Base-by-base conservation (phyloP, 2,329 filamentous ascomycete species). In the Stylonectria norvegica region DNA sequence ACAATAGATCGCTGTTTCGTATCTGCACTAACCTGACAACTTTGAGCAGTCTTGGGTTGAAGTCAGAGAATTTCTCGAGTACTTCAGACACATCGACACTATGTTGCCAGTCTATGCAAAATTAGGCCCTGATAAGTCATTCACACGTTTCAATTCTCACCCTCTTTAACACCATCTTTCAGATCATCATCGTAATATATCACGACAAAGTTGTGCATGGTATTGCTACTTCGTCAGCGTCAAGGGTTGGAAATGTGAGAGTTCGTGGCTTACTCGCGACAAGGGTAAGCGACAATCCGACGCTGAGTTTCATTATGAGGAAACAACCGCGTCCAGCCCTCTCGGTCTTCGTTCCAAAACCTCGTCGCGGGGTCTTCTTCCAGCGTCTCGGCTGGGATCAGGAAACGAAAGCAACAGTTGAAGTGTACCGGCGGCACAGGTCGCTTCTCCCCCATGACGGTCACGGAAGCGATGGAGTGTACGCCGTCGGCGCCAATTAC, bases 401-500 rank as follows among this genome's bases (percentile, higher is more conserved):
- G 49, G 41, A 68, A 68, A 0, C 64, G 61, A 32, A 61, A 67
- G 45, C 62, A 64, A 29, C 46, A 56, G 34, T 66, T 65, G 34
- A 57, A 57, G 15, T 58, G 40, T 2, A 49, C 36, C 7, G 59
- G 55, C 4, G 54, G 44, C 15, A 58, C 43, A 0, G 59, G 55
- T 4, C 47, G 47, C 15, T 48, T 39, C 23, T 40, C 36, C 17
- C 60, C 62, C 14, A 61, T 38, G 5, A 66, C 47, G 4, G 46
- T 43, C 38, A 61, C 52, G 5, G 54, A 45, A 10, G 55, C 64
- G 6, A 49, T 37, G 11, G 61, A 65, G 36, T 69, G 67, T 12
- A 69, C 53, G 5, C 71, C 71, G 46, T 75, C 71, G 3, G 71
- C 69, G 4, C 64, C 68, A 23, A 74, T 56, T 14, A 73, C 60